Percentiles rank a stretch among this genome's conserved stretches.
Conservation (phyloP, 495 filamentous ascomycete genomes). For the Jackrogersella multiformis region DNA sequence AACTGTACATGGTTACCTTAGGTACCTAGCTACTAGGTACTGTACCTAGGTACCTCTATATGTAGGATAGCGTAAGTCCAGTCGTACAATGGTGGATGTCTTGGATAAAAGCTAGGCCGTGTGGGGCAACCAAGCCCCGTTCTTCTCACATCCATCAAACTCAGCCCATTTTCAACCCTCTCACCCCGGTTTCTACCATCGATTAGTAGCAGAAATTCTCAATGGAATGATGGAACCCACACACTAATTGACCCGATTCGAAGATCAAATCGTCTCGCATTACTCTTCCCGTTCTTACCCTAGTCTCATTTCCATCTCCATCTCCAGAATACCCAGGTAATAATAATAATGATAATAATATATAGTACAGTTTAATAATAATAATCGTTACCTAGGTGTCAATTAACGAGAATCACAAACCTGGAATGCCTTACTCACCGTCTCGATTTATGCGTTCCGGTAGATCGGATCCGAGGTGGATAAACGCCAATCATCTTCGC, state of each 20-base stretch:
- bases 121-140: slow-evolving; percentile 32
- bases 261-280: slow-evolving; percentile 23
- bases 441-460: slow-evolving; percentile 1
- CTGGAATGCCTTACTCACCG: slow-evolving; percentile 14
- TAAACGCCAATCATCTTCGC: slow-evolving; percentile 20
- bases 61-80: too few relatives aligned
- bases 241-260: slow-evolving; percentile 21
- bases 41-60: too few relatives aligned
- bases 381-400: not conserved
- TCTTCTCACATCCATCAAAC: too few relatives aligned
- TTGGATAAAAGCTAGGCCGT: slow-evolving; percentile 1
- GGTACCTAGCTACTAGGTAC: too few relatives aligned
- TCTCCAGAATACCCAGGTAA: slow-evolving; percentile 4
- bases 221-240: slow-evolving; percentile 1
- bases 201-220: not conserved
- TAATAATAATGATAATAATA: not conserved
- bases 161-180: slow-evolving; percentile 32
- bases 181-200: slow-evolving; percentile 17
- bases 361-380: too few relatives aligned
- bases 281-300: slow-evolving; percentile 9
- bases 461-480: slow-evolving; percentile 9
- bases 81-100: too few relatives aligned
- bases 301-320: slow-evolving; percentile 1
- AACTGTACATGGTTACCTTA: too few relatives aligned
- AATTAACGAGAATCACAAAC: not conserved